Percentiles rank a stretch among this genome's conserved stretches.
Evolutionary conservation across 192 early-diverging fungal species (phyloP).

Genomic region (Spizellomyces punctatus): DNA sequence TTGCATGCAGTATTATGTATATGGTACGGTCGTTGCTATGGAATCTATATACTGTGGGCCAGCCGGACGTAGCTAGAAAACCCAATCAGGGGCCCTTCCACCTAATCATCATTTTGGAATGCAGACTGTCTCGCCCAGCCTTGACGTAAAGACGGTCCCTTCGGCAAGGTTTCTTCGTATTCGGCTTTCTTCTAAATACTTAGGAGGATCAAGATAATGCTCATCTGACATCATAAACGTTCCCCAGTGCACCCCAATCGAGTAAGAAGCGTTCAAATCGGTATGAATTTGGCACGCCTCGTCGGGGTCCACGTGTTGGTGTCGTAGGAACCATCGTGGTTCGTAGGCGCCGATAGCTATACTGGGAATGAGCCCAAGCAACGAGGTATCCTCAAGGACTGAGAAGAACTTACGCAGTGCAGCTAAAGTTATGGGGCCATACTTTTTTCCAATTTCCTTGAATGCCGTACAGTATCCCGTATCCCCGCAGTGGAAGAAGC

Average conservation of each 20-base stretch:
- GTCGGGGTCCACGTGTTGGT: constrained; percentile 58
- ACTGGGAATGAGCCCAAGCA: neutral
- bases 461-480: constrained; percentile 59
- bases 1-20: too few relatives aligned
- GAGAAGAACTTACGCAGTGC: constrained; percentile 43
- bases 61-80: too few relatives aligned
- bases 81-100: too few relatives aligned
- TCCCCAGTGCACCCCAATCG: constrained; percentile 64
- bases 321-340: constrained; percentile 51
- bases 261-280: constrained; percentile 43
- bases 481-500: constrained; percentile 61
- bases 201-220: constrained; percentile 56
- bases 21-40: too few relatives aligned
- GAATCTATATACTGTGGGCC: too few relatives aligned
- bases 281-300: constrained; percentile 53
- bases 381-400: neutral
- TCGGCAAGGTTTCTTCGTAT: constrained; percentile 14
- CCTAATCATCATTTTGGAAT: constrained; percentile 2
- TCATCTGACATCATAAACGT: constrained; percentile 68
- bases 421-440: constrained; percentile 55
- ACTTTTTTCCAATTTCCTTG: constrained; percentile 51
- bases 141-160: constrained; percentile 41
- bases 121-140: constrained; percentile 37
- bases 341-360: constrained; percentile 57
- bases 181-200: constrained; percentile 33